phyloP scores from a whole-genome alignment of 441 rosid genomes.

The Heliophila coronopifolia region DNA sequence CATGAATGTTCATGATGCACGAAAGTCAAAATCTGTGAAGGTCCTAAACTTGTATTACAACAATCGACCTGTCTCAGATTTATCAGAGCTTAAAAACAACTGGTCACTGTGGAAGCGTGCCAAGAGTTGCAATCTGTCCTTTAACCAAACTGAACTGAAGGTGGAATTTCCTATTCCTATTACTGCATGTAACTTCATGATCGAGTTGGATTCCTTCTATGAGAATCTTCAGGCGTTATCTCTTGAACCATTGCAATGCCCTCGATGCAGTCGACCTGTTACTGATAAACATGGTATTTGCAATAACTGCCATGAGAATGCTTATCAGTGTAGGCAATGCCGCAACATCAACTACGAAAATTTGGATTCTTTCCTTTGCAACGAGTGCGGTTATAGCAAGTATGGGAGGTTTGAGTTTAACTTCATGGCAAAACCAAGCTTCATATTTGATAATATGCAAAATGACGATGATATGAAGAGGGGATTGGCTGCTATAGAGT shows the following conservation, averaged over 20 bases:
- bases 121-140: constrained; percentile 96
- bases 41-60: constrained; percentile 95
- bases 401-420: constrained; percentile 99
- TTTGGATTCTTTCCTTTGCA: constrained; percentile 98
- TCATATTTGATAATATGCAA: constrained; percentile 97
- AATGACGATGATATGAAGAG: constrained; percentile 99
- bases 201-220: constrained; percentile 99
- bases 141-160: constrained; percentile 97
- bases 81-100: constrained; percentile 98
- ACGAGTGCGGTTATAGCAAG: constrained; percentile 99
- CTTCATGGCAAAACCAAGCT: constrained; percentile 99
- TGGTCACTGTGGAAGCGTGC: constrained; percentile 99
- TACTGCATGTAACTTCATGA: constrained; percentile 99
- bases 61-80: constrained; percentile 96
- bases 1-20: constrained; percentile 99
- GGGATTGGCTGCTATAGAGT: constrained; percentile 97
- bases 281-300: constrained; percentile 99
- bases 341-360: constrained; percentile 99
- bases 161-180: constrained; percentile 99
- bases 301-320: constrained; percentile 98
- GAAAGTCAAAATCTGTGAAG: constrained; percentile 98
- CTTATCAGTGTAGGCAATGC: constrained; percentile 99
- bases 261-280: constrained; percentile 98
- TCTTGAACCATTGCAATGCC: constrained; percentile 98
- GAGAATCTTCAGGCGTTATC: constrained; percentile 99